phyloP scores from a whole-genome alignment of 2,329 filamentous ascomycete species.

The Ophiocordyceps camponoti-saundersi region DNA sequence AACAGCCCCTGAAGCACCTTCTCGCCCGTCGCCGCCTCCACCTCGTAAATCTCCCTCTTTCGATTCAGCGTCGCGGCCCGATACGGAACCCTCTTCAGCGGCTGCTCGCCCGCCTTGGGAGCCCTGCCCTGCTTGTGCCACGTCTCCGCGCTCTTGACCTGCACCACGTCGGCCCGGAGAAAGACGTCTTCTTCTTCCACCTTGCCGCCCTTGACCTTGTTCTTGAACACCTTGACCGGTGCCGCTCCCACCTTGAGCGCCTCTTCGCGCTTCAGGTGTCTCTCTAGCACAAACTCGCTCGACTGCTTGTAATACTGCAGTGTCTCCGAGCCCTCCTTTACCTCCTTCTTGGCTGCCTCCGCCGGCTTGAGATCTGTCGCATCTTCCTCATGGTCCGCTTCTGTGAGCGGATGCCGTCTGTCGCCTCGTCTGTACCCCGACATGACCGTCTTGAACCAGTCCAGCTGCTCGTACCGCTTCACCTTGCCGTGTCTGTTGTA shows the following conservation, averaged over 20 bases:
- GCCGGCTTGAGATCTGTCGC: slow-evolving; percentile 57
- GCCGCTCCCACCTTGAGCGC: slow-evolving; percentile 54
- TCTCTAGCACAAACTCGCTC: slow-evolving; percentile 66
- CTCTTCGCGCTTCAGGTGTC: slow-evolving; percentile 84
- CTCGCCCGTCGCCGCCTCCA: slow-evolving; percentile 59
- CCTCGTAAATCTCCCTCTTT: slow-evolving; percentile 76
- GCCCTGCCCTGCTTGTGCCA: slow-evolving; percentile 95
- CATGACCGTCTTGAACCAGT: slow-evolving; percentile 81
- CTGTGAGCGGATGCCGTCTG: slow-evolving; percentile 37
- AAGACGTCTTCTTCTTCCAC: slow-evolving; percentile 67
- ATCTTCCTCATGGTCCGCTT: slow-evolving; percentile 67
- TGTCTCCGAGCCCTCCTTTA: slow-evolving; percentile 62
- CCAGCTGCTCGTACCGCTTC: slow-evolving; percentile 56
- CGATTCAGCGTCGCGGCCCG: slow-evolving; percentile 79
- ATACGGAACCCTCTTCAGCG: slow-evolving; percentile 76
- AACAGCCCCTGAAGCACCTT: slow-evolving; percentile 82
- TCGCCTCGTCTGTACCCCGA: slow-evolving; percentile 45
- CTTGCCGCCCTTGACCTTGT: slow-evolving; percentile 57
- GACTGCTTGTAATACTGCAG: slow-evolving; percentile 80
- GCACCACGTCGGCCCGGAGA: slow-evolving; percentile 59
- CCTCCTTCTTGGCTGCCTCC: slow-evolving; percentile 54
- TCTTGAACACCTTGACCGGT: slow-evolving; percentile 58
- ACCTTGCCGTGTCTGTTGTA: slow-evolving; percentile 65
- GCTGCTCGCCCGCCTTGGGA: slow-evolving; percentile 50
- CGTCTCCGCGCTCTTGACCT: slow-evolving; percentile 81